Evolutionary conservation across 2,329 filamentous ascomycete species (phyloP).

Genomic region (Fusarium pseudocircinatum): DNA sequence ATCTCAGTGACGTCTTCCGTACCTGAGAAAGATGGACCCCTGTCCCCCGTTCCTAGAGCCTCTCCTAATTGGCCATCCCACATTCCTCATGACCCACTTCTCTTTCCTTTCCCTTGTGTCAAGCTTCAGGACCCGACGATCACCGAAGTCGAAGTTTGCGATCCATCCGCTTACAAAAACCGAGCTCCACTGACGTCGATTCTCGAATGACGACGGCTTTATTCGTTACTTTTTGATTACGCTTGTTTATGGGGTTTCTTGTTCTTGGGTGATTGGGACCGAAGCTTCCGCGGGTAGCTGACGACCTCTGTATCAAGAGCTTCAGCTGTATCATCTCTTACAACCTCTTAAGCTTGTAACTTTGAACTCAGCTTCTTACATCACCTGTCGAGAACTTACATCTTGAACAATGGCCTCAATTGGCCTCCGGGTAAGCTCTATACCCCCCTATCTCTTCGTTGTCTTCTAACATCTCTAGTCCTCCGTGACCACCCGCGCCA

Average conservation of each 20-base stretch:
- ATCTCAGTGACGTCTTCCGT: conserved; percentile 37
- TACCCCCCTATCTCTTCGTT: not conserved
- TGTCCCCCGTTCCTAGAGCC: conserved; percentile 10
- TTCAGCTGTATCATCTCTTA: conserved; percentile 23
- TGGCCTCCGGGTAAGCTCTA: conserved; percentile 39
- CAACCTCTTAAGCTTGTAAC: not conserved
- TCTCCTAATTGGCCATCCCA: conserved; percentile 24
- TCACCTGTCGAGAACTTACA: not conserved
- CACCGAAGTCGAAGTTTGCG: conserved; percentile 2
- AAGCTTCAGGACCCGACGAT: conserved; percentile 20
- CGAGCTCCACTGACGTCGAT: conserved; percentile 27
- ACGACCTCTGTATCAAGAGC: conserved; percentile 13
- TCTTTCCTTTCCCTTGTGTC: not conserved
- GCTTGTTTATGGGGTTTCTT: not conserved
- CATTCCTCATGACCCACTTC: conserved; percentile 26
- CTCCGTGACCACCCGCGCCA: conserved; percentile 33
- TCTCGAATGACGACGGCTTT: not conserved
- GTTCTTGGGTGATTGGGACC: conserved; percentile 2
- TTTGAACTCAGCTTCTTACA: not conserved
- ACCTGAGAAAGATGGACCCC: conserved; percentile 32
- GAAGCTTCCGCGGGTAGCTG: not conserved
- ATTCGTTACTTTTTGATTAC: not conserved
- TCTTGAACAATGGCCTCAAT: conserved; percentile 33
- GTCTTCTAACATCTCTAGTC: conserved; percentile 27
- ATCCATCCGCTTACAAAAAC: conserved; percentile 18